Base-by-base conservation (phyloP, 805 yeast species). In the Suhomyces emberorum region DNA sequence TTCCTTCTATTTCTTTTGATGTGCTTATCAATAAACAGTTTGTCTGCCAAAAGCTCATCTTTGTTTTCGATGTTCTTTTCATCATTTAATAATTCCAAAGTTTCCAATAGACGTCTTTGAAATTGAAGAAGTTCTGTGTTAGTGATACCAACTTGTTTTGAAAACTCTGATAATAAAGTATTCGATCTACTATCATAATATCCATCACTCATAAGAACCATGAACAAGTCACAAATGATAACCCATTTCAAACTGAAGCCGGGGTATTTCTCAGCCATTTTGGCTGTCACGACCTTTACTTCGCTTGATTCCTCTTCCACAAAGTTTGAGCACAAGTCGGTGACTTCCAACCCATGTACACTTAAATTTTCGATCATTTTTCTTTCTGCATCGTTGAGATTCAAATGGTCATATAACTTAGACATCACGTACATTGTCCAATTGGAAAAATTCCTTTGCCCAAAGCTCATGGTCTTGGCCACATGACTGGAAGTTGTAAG, bases 171-270 rank as follows among this genome's bases (percentile, higher is more conserved):
- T 10, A 93, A 63, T n/a, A 93, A 62, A 0, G 93, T 72, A 39
- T 97, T 70, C 6, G 98, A 88, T 24, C 99, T 72, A 4, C 96
- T 64, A 59, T 93, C 99, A 55, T 88, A 95, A 37, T 79, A 75
- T 0, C 95, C 88, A 42, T 88, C 95, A 34, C 88, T 80, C 12
- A 93, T 63, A 2, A 91, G 65, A 7, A 86, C 71, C 28, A 93
- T 66, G 53, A 91, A 91, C 31, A 93, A 63, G 56, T 93, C 98
- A 62, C 98, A 95, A 4, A 93, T 66, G 10, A 91, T 75, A 0
- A 96, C 89, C 98, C 98, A 95, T 20, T 89, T 77, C 15, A 93
- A 74, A 51, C 89, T 96, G 37, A 61, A 59, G 6, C 51, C 60
- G 7, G 49, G 45, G 12, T 41, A 44, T 23, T 32, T 30, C 9